Conservation (phyloP, 2,329 filamentous ascomycete genomes). For the Talaromyces sp. region DNA sequence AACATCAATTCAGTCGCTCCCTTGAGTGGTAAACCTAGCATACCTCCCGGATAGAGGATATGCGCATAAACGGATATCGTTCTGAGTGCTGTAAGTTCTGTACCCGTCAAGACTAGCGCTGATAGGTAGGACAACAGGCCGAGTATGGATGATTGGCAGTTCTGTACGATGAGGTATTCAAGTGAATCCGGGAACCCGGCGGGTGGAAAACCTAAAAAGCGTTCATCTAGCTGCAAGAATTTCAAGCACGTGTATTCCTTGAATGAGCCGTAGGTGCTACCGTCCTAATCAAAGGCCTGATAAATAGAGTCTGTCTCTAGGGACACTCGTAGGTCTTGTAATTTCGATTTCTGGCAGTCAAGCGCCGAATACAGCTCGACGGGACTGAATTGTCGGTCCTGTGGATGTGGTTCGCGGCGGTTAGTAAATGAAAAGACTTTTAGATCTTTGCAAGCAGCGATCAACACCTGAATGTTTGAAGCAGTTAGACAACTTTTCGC, state of each 20-base stretch:
- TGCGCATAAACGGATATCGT: slow-evolving; percentile 1
- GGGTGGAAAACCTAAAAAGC: neutral
- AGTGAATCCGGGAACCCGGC: neutral
- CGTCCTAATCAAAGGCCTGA: neutral
- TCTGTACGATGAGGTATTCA: neutral
- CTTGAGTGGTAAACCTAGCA: slow-evolving; percentile 3
- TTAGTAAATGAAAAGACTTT: slow-evolving; percentile 1
- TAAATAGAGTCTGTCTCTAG: neutral
- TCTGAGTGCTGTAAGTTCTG: neutral
- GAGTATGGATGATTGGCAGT: neutral
- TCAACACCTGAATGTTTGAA: neutral
- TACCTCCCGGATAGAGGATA: neutral
- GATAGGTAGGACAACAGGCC: neutral
- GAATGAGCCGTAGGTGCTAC: neutral
- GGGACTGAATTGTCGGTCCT: neutral
- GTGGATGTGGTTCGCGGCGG: neutral
- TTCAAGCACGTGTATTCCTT: neutral
- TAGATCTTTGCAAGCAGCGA: neutral
- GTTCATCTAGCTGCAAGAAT: neutral
- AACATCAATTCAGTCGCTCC: neutral
- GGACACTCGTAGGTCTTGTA: neutral
- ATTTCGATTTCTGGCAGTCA: neutral
- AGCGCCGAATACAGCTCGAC: neutral
- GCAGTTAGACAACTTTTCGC: neutral
- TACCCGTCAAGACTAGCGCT: neutral